Base-by-base conservation (phyloP, 345 rosid genomes). In the Eucalyptus microcorys region DNA sequence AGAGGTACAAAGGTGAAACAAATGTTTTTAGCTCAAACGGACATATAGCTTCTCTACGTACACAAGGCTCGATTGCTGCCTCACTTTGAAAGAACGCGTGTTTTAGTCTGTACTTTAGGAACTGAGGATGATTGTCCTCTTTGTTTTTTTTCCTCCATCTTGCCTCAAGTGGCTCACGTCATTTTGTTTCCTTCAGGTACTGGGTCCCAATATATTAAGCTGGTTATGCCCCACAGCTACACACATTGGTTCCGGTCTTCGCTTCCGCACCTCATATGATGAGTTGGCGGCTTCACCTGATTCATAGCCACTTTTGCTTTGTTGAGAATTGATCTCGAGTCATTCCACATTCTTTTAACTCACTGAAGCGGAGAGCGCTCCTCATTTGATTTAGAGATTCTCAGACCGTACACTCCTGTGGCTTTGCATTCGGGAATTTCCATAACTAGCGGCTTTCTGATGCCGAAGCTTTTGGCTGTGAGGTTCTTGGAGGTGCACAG, bases 161-260 rank as follows among this genome's bases (percentile, higher is more conserved):
- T 57, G 85, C 49, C 12, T 47, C 27, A 43, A 34, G 30, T 14
- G 34, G 85, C 34, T 52, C 37, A 76, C 16, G 76, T 81, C 57
- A 86, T 30, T 84, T 40, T 87, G 52, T 53, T 66, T 91, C 88
- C 87, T 92, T 88, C 93, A 97, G 99, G 95, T 95, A 50, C 92
- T 97, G 90, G 99, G 99, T 91, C 96, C 95, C 50, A 94, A 92
- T 91, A 89, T 96, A 89, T 93, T 94, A 68, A 91, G 95, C 91
- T 97, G 99, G 99, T 53, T 94, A 50, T 97, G 98, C 88, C 99
- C 99, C 86, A 89, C 90, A 13, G 91, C 97, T 43, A 91, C 87
- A 85, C 97, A 97, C 89, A 91, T 95, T 3, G 95, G 97, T 89
- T 93, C 95, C 14, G 99, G 99, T 93, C 93, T 97, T 85, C 96